These are phyloP conservation scores for Candida jianshihensis DNA, from an alignment of 805 yeast species.

Conservation along the genomic window DNA sequence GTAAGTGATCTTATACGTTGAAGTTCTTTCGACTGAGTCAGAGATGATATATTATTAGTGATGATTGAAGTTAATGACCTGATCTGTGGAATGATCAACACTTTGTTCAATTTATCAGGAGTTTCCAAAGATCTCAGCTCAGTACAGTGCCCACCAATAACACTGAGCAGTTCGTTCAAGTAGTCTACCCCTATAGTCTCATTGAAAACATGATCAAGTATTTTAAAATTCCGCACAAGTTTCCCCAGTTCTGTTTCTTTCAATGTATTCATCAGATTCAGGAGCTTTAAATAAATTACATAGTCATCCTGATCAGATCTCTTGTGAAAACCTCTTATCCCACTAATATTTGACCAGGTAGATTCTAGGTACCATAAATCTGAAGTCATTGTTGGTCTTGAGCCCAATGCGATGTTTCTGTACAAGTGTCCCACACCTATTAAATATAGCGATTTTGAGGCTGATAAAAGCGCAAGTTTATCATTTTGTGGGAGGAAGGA, in stretches of 20 bases:
- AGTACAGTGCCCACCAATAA: conserved; percentile 17
- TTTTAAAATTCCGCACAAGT: conserved; percentile 27
- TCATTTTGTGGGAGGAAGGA: conserved; percentile 8
- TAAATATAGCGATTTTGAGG: conserved; percentile 17
- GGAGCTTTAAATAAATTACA: conserved; percentile 32
- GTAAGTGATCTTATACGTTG: neutral
- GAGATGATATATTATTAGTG: conserved; percentile 6
- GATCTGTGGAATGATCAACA: neutral
- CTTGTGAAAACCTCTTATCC: conserved; percentile 27
- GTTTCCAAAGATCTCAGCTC: conserved; percentile 7
- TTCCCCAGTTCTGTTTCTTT: conserved; percentile 25
- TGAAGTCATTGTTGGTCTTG: conserved; percentile 25
- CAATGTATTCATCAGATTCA: conserved; percentile 32
- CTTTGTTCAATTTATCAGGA: conserved; percentile 3
- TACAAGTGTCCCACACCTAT: conserved; percentile 30
- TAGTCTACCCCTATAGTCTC: conserved; percentile 18
- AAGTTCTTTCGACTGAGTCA: too few relatives aligned
- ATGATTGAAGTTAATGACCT: conserved; percentile 6
- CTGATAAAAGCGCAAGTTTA: neutral
- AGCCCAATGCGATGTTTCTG: conserved; percentile 28
- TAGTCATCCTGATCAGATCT: conserved; percentile 30
- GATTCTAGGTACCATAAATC: conserved; percentile 27
- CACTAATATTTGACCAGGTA: conserved; percentile 32
- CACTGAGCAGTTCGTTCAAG: conserved; percentile 18
- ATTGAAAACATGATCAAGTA: conserved; percentile 26